Percentiles rank a stretch among this genome's conserved stretches.
phyloP scores from a whole-genome alignment of 1,284 basidiomycete genomes.

The Sporisorium scitamineum region DNA sequence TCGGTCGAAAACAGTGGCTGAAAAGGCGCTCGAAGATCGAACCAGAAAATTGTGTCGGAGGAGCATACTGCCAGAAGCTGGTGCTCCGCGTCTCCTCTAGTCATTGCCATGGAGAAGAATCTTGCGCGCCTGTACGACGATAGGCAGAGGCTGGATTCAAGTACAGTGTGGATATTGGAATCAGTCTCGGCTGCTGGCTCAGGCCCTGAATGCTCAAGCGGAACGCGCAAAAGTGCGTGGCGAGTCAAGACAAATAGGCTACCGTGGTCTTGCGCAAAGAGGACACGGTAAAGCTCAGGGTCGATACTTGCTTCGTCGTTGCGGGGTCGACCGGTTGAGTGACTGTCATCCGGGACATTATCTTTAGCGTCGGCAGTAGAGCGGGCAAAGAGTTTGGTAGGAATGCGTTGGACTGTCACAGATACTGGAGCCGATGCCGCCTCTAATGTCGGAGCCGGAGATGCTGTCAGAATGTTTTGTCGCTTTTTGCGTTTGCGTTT shows the following conservation, averaged over 20 bases:
- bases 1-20: constrained; percentile 24
- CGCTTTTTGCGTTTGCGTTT: background rate
- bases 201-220: background rate
- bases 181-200: background rate
- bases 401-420: background rate
- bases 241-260: constrained; percentile 18
- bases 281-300: constrained; percentile 7
- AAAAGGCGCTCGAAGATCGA: constrained; percentile 7
- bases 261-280: constrained; percentile 10
- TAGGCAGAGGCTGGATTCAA: constrained; percentile 19
- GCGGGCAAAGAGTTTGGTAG: background rate
- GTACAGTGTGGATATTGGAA: constrained; percentile 4
- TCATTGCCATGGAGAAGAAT: constrained; percentile 26
- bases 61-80: constrained; percentile 37
- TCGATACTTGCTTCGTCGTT: no score
- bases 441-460: background rate
- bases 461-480: background rate
- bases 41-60: constrained; percentile 39
- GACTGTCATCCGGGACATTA: background rate
- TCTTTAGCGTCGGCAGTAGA: background rate
- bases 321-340: background rate
- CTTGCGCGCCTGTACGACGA: constrained; percentile 22
- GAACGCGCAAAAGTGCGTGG: constrained; percentile 11
- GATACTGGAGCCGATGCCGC: background rate
- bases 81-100: background rate